A percentile compares a stretch with the other conserved stretches of the same genome.
phyloP scores from a whole-genome alignment of 768 basidiomycete species.

The Boletus bicolor region DNA sequence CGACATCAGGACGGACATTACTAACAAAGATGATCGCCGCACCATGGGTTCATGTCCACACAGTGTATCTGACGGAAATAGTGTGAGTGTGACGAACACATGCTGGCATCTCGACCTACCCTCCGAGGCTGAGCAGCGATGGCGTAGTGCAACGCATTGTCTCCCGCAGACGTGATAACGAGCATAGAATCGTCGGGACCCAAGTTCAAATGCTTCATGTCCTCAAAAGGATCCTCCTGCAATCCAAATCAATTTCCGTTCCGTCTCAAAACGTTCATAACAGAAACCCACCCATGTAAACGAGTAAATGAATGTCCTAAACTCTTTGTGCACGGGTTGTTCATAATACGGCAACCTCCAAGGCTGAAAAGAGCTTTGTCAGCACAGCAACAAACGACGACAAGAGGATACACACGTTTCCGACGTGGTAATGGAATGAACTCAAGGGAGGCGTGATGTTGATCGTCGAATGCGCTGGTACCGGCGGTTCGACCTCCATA shows the following conservation, averaged over 20 bases:
- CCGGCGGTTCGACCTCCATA: constrained; percentile 21
- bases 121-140: constrained; percentile 57
- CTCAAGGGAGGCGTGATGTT: constrained; percentile 53
- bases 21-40: background rate
- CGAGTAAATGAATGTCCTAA: constrained; percentile 59
- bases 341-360: constrained; percentile 75
- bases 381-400: background rate
- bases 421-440: constrained; percentile 61
- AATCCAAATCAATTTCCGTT: constrained; percentile 1
- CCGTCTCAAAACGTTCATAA: background rate
- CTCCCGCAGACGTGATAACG: constrained; percentile 74
- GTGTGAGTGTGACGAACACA: background rate
- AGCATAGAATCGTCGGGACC: constrained; percentile 62
- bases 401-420: constrained; percentile 35
- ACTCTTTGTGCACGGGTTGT: constrained; percentile 64
- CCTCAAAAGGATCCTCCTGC: constrained; percentile 72
- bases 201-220: constrained; percentile 61
- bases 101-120: constrained; percentile 28
- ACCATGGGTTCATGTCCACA: constrained; percentile 73
- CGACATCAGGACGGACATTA: background rate
- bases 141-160: constrained; percentile 79
- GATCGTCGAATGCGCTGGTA: constrained; percentile 36
- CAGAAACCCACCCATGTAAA: constrained; percentile 51
- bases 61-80: constrained; percentile 49
- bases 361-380: constrained; percentile 30